Evolutionary conservation across 352 stramenopile species (phyloP).

Genomic region (Saprolegnia diclina): DNA sequence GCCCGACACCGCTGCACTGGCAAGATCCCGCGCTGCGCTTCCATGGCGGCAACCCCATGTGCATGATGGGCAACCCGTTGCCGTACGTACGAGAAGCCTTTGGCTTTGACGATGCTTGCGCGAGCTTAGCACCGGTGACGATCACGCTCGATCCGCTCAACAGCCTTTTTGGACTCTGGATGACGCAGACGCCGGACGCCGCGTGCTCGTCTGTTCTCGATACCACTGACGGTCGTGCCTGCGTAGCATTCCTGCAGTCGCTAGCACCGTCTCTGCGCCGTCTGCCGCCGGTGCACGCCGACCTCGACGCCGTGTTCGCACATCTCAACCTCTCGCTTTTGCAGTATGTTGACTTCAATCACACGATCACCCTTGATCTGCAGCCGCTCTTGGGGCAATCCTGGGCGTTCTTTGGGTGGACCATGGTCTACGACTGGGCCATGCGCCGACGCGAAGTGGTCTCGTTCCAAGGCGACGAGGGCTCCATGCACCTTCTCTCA

Average conservation of each 20-base stretch:
- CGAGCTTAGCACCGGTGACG: neutral
- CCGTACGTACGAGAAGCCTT: conserved; percentile 10
- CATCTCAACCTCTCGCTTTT: neutral
- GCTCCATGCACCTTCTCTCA: neutral
- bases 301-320: neutral
- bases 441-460: neutral
- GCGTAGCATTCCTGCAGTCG: neutral
- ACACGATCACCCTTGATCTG: neutral
- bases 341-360: neutral
- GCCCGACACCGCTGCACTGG: conserved; percentile 5
- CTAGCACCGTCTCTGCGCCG: neutral
- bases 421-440: neutral
- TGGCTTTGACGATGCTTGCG: conserved; percentile 22
- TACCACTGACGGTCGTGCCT: neutral
- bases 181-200: neutral
- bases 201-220: neutral
- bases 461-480: neutral
- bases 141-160: neutral
- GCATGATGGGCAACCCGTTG: neutral
- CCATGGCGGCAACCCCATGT: conserved; percentile 8
- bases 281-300: neutral
- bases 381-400: neutral
- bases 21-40: neutral
- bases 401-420: conserved; percentile 11
- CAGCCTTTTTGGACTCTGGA: neutral